Evolutionary conservation across 2,329 filamentous ascomycete species (phyloP), one percentile per base, ranked within the genome.

Genomic region (Aureobasidium sp.): DNA sequence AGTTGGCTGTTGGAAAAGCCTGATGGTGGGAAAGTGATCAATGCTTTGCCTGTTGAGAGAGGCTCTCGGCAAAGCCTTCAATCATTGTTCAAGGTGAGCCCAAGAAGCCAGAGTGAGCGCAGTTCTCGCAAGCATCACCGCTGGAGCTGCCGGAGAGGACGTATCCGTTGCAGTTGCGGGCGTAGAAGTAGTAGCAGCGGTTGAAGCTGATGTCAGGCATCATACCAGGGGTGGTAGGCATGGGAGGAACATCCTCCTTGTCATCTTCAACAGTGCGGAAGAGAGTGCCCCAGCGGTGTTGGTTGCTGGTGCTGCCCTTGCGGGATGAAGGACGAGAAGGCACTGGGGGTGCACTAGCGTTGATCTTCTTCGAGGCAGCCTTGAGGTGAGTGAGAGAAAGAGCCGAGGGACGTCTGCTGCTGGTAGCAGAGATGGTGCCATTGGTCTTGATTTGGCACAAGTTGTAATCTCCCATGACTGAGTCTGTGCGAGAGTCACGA

Each of bases 111-210:
- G 62, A 62, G 51, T 55, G 60, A 46, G 66, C 63, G 46, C 67
- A 68, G 26, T 65, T 67, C 62, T 74, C 72, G 51, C 72, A 74
- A 15, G 72, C 69, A 63, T 73, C 71, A 8, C 71, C 71, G 27
- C 66, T 63, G 20, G 66, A 64, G 24, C 72, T 71, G 43, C 50
- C 50, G 17, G 70, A 71, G 55, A 74, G 67, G 26, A 73, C 71
- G 65, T 69, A 74, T 29, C 72, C 72, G 48, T 72, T 70, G 65
- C 72, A 74, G 61, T 72, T 70, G 27, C 72, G 67, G 32, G 72
- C 71, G 24, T 67, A 69, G 63, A 68, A 73, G 67, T 74, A 74
- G 63, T 74, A 73, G 67, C 72, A 74, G 17, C 68, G 69, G 46
- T 70, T 69, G 57, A 70, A 74, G 41, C 65, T 70, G 15, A 73